Base-by-base conservation (phyloP, 148 eudicot species). In the Hydrangea macrophylla region DNA sequence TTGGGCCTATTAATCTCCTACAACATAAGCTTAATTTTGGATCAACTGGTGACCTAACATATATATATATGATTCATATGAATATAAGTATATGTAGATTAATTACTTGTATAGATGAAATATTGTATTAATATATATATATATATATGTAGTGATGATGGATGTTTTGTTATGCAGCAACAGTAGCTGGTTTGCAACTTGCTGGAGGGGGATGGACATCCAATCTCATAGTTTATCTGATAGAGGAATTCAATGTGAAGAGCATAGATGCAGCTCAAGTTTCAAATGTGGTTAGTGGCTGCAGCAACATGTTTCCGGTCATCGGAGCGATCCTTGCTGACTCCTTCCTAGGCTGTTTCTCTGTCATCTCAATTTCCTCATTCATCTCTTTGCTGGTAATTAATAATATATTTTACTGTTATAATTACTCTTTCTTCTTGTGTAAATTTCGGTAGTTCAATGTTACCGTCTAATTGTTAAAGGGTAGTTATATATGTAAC, bases 241-340 rank as follows among this genome's bases (percentile, higher is more conserved):
- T 80, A 18, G 50, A 68, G 10, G 76, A 79, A 55, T 79, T 75
- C 53, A 69, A 79, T 23, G 42, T 79, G 61, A 75, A 70, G 70
- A 69, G 77, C 42, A 72, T 80, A 15, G 69, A 57, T 51, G 79
- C 80, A 7, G 72, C 83, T n/a, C 76, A 80, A 26, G 53, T 75
- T 0, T 54, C 45, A 51, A 80, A 68, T 27, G 28, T 80, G 8
- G 75, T 80, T 31, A 64, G 55, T 68, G 83, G 80, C 48, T 72
- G 76, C 74, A 58, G 67, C 48, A 51, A 39, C 26, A 28, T 80
- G 2, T 11, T 80, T 40, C 83, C 83, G 0, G 23, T 80, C 23
- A 9, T 69, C 12, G 78, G 75, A 24, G 82, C 78, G 6, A 71
- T 79, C 45, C 1, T 70, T 40, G 82, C 82, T 8, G 82, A 79